phyloP scores from a whole-genome alignment of 2,329 filamentous ascomycete species.

The Fusarium sp. region DNA sequence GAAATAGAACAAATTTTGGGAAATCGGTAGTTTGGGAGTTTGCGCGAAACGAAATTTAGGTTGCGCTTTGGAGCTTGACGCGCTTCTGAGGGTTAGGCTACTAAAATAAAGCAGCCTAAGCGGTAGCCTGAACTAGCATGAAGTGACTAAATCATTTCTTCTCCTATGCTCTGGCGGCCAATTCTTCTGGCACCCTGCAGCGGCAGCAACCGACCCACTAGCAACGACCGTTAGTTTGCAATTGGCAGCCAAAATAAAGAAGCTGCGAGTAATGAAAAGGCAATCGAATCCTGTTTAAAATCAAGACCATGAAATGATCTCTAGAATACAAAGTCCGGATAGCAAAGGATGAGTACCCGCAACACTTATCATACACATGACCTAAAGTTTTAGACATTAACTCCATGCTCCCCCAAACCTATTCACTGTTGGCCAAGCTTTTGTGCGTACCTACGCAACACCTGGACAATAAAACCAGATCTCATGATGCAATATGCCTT shows the following conservation, averaged over 20 bases:
- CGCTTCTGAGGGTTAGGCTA: not conserved
- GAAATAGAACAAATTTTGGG: not conserved
- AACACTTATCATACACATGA: not conserved
- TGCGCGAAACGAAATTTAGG: conserved; percentile 14
- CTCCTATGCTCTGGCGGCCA: accelerated
- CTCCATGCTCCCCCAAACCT: not conserved
- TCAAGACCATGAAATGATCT: not conserved
- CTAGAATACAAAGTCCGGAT: not conserved
- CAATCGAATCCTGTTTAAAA: not conserved
- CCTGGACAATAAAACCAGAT: not conserved
- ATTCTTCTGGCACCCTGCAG: not conserved
- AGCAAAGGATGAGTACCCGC: not conserved
- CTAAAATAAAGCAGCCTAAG: not conserved
- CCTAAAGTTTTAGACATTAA: not conserved
- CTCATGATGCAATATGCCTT: not conserved
- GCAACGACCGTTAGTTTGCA: not conserved
- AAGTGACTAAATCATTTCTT: not conserved
- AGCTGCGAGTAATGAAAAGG: not conserved
- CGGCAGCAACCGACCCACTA: conserved; percentile 12
- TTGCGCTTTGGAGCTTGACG: conserved; percentile 37
- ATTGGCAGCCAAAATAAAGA: not conserved
- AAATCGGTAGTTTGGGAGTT: not conserved
- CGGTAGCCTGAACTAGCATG: not conserved
- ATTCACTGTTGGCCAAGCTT: not conserved
- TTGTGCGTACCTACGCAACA: not conserved